Evolutionary conservation across 2,329 filamentous ascomycete genomes (phyloP).

Genomic region (Apiospora malaysiana): DNA sequence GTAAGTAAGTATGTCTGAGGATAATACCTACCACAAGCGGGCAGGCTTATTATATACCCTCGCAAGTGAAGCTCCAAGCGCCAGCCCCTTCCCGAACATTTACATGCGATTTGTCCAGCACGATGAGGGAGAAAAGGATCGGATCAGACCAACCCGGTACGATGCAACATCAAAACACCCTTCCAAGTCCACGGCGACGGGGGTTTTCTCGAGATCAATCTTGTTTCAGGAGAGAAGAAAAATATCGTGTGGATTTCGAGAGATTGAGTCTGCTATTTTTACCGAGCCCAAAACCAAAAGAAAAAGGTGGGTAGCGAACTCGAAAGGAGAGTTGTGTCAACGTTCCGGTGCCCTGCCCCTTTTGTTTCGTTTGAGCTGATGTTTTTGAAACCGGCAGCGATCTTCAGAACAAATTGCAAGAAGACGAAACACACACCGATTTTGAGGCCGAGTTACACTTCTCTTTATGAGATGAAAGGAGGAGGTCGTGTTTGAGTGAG

Average conservation of each 20-base stretch:
- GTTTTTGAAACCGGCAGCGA: not conserved
- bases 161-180: not conserved
- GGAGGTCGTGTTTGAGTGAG: not conserved
- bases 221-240: not conserved
- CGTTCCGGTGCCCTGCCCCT: not conserved
- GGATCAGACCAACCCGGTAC: not conserved
- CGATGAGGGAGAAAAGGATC: not conserved
- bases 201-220: no score
- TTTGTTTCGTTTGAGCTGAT: slow-evolving; percentile 3
- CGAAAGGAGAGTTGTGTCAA: not conserved
- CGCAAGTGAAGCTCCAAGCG: not conserved
- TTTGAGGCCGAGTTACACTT: not conserved
- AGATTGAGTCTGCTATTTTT: not conserved
- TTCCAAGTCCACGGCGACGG: not conserved
- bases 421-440: not conserved
- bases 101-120: not conserved
- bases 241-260: not conserved
- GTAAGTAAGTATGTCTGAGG: not conserved
- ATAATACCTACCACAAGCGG: not conserved
- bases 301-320: not conserved
- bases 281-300: not conserved
- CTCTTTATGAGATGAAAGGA: not conserved
- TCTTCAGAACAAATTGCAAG: not conserved
- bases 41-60: not conserved
- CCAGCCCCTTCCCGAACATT: not conserved